phyloP scores from a whole-genome alignment of 2,329 filamentous ascomycete species.

The Fonsecaea monophora region DNA sequence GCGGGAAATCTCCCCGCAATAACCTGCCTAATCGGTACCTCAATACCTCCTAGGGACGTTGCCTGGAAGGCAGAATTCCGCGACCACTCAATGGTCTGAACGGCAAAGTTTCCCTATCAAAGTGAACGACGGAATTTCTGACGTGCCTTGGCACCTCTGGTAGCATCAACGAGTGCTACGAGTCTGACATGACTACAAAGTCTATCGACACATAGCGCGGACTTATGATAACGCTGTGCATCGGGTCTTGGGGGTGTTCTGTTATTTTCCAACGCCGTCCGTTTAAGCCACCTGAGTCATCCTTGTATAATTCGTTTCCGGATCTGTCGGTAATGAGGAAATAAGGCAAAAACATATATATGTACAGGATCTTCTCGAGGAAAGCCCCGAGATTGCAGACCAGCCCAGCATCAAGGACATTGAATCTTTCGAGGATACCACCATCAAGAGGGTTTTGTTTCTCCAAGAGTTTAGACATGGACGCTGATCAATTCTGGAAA shows the following conservation, averaged over 20 bases:
- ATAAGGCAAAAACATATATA: neutral
- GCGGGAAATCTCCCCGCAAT: too few relatives aligned
- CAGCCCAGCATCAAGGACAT: neutral
- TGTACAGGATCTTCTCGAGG: conserved; percentile 1
- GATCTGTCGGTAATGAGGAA: neutral
- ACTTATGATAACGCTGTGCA: neutral
- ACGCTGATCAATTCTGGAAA: conserved; percentile 76
- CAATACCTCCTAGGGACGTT: too few relatives aligned
- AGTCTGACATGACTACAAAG: neutral
- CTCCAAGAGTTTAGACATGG: conserved; percentile 62
- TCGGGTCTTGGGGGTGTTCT: neutral
- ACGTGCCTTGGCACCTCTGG: too few relatives aligned
- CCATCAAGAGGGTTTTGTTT: neutral
- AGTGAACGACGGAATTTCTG: too few relatives aligned
- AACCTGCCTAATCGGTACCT: too few relatives aligned
- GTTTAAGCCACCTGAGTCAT: neutral
- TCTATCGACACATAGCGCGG: neutral
- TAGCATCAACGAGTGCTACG: neutral
- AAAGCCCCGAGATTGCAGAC: neutral
- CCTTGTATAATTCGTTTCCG: neutral
- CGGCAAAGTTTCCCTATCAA: too few relatives aligned
- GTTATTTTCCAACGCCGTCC: neutral
- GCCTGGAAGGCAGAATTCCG: too few relatives aligned
- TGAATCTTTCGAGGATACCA: neutral
- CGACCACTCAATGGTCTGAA: too few relatives aligned